These are phyloP conservation scores for Aulographum hederae DNA, from an alignment of 2,329 filamentous ascomycete species.

Conservation along the genomic window DNA sequence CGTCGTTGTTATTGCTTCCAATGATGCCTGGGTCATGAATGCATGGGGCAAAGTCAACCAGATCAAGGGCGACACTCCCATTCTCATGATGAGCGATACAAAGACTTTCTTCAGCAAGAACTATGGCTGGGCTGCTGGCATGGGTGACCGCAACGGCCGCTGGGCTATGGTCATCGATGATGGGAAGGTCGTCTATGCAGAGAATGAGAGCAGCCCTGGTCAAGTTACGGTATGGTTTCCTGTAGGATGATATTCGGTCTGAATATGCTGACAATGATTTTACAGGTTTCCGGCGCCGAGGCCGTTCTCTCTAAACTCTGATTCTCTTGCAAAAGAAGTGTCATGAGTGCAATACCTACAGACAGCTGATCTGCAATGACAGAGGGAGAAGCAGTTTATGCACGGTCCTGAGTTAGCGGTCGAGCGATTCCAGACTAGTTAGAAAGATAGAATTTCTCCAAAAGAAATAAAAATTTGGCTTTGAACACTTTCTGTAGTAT, in stretches of 20 bases:
- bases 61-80: slow-evolving; percentile 51
- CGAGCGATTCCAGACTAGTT: too few species aligned
- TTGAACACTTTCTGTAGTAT: too few species aligned
- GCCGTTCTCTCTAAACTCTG: slow-evolving; percentile 30
- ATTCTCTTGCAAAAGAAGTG: too few species aligned
- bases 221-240: slow-evolving; percentile 25
- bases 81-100: slow-evolving; percentile 61
- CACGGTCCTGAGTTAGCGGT: too few species aligned
- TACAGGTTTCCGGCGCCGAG: slow-evolving; percentile 29
- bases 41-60: slow-evolving; percentile 82
- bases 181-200: slow-evolving; percentile 62
- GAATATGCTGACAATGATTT: slow-evolving; percentile 12
- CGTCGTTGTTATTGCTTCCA: slow-evolving; percentile 65
- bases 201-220: slow-evolving; percentile 42
- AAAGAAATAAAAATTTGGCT: too few species aligned
- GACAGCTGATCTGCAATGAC: too few species aligned
- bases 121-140: slow-evolving; percentile 53
- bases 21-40: slow-evolving; percentile 76
- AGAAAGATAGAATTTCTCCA: too few species aligned
- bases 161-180: slow-evolving; percentile 66
- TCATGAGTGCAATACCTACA: too few species aligned
- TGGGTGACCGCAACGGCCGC: slow-evolving; percentile 54
- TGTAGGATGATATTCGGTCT: slow-evolving; percentile 4
- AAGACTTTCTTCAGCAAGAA: slow-evolving; percentile 57
- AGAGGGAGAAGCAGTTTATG: too few species aligned